A percentile compares a stretch with the other conserved stretches of the same genome.
Evolutionary conservation across 208 protist species (phyloP).

Genomic region (Leishmania gerbilli): DNA sequence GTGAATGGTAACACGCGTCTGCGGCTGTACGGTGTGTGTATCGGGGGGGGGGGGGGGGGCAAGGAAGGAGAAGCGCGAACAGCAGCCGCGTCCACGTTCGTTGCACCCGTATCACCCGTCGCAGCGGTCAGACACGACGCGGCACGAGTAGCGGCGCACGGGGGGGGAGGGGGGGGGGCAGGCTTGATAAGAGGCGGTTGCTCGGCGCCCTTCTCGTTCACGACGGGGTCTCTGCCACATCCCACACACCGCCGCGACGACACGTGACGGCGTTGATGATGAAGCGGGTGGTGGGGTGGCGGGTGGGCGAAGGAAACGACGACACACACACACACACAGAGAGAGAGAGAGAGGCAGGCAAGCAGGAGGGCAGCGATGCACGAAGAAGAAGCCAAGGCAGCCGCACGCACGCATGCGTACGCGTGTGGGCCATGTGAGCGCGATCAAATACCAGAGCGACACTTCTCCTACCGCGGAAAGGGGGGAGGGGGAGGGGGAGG

Average conservation of each 20-base stretch:
- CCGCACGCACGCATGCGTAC: not conserved
- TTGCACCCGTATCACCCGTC: too few relatives aligned
- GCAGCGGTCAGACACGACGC: too few relatives aligned
- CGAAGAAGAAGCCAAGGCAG: not conserved
- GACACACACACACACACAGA: not conserved
- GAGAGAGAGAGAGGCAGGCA: not conserved
- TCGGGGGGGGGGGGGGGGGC: too few relatives aligned
- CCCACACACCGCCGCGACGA: not conserved
- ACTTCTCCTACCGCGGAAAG: not conserved
- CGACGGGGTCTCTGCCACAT: too few relatives aligned
- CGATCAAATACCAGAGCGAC: not conserved
- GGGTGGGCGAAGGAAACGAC: not conserved
- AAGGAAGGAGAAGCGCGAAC: too few relatives aligned
- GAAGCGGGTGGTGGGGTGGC: not conserved
- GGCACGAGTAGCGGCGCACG: too few relatives aligned
- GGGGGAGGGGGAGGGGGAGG: too few relatives aligned
- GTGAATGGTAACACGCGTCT: too few relatives aligned
- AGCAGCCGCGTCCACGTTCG: not conserved
- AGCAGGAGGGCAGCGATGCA: not conserved
- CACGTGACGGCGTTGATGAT: not conserved
- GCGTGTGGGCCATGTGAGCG: not conserved
- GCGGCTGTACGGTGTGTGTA: too few relatives aligned
- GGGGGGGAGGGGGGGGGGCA: too few relatives aligned
- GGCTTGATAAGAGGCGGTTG: too few relatives aligned
- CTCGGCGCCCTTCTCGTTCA: too few relatives aligned